phyloP scores from a whole-genome alignment of 495 filamentous ascomycete genomes.

The Penicillium soppii region DNA sequence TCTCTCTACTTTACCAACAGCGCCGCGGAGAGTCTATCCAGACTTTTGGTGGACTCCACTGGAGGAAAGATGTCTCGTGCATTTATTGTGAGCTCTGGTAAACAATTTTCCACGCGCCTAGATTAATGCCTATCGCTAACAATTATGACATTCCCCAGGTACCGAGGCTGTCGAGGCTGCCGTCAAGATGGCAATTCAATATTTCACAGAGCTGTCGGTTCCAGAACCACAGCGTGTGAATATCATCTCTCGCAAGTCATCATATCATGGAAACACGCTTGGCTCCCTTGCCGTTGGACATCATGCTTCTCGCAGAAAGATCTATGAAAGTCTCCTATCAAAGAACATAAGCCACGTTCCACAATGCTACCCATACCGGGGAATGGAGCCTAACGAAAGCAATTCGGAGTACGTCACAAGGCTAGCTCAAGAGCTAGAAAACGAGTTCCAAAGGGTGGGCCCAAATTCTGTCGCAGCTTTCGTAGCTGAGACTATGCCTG shows the following conservation, averaged over 20 bases:
- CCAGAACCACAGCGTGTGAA: slow-evolving; percentile 43
- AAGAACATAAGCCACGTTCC: slow-evolving; percentile 58
- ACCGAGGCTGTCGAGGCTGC: slow-evolving; percentile 66
- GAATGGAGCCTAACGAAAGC: slow-evolving; percentile 37
- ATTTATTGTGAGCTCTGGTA: slow-evolving; percentile 50
- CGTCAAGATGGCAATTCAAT: slow-evolving; percentile 59
- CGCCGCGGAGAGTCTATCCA: slow-evolving; percentile 33
- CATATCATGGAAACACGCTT: slow-evolving; percentile 72
- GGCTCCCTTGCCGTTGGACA: slow-evolving; percentile 62
- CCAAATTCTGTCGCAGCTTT: slow-evolving; percentile 70
- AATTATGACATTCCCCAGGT: slow-evolving; percentile 21
- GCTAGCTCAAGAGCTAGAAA: slow-evolving; percentile 66
- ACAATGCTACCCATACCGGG: slow-evolving; percentile 63
- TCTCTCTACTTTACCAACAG: slow-evolving; percentile 44
- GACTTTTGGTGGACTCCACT: slow-evolving; percentile 35
- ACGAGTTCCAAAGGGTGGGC: slow-evolving; percentile 65
- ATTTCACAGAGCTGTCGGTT: slow-evolving; percentile 46
- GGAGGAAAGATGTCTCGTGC: slow-evolving; percentile 32
- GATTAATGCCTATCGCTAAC: neutral
- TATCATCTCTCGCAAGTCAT: slow-evolving; percentile 62
- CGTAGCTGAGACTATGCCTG: slow-evolving; percentile 63
- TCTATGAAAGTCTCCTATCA: slow-evolving; percentile 62
- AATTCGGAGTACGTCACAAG: slow-evolving; percentile 47
- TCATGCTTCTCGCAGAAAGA: slow-evolving; percentile 55
- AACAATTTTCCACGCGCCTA: neutral